These are phyloP conservation scores for Tausonia pullulans DNA, from an alignment of 1,284 basidiomycete species.

Conservation along the genomic window DNA sequence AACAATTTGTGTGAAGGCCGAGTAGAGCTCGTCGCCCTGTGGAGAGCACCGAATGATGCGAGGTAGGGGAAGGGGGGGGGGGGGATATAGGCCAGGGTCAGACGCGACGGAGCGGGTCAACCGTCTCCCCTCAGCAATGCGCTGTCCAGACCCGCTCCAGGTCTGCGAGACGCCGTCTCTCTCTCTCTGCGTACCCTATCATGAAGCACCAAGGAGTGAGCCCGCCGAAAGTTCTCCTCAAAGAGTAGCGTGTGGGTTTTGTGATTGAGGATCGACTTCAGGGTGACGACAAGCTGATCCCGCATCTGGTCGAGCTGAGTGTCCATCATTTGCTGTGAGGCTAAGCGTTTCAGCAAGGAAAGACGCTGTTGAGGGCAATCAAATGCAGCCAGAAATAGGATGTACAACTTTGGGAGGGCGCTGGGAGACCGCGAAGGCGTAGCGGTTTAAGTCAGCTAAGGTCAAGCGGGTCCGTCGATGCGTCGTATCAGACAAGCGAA, in stretches of 20 bases:
- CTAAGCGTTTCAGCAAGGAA: too few species aligned
- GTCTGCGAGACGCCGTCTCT: too few species aligned
- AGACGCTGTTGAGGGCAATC: neutral
- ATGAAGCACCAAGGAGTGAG: slow-evolving; percentile 84
- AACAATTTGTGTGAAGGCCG: slow-evolving; percentile 70
- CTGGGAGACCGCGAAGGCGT: too few species aligned
- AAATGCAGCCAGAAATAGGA: too few species aligned
- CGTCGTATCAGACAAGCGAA: too few species aligned
- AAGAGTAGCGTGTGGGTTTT: slow-evolving; percentile 87
- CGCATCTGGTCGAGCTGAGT: slow-evolving; percentile 36
- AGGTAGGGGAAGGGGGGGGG: neutral
- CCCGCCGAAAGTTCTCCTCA: slow-evolving; percentile 91
- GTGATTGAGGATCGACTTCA: slow-evolving; percentile 90
- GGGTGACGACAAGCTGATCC: slow-evolving; percentile 64
- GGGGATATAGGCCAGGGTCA: too few species aligned
- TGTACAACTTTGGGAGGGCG: too few species aligned
- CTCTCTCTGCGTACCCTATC: slow-evolving; percentile 42
- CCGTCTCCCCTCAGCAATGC: too few species aligned
- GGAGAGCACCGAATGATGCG: neutral
- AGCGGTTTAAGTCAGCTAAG: too few species aligned
- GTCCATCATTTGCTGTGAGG: neutral
- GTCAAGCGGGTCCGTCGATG: too few species aligned
- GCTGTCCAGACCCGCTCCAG: too few species aligned
- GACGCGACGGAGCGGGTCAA: too few species aligned
- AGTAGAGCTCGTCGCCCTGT: slow-evolving; percentile 72